A percentile compares a stretch with the other conserved stretches of the same genome.
phyloP scores from a whole-genome alignment of 192 early-diverging fungal genomes.

The Linnemannia zychae region DNA sequence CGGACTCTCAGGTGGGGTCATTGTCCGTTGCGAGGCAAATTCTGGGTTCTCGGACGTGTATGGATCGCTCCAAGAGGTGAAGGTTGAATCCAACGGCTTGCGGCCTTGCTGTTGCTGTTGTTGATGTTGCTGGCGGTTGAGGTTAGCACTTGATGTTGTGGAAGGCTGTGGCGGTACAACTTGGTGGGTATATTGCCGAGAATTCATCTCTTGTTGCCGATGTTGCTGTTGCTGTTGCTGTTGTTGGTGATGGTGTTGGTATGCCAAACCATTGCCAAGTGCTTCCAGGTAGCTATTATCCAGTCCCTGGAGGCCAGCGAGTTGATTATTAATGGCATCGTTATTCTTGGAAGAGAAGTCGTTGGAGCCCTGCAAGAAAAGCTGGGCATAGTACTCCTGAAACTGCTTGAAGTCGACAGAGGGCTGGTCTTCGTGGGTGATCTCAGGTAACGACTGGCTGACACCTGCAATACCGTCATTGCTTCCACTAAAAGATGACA shows the following conservation, averaged over 20 bases:
- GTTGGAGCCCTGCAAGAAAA: neutral
- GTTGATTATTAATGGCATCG: neutral
- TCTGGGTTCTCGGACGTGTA: neutral
- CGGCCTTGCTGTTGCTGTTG: neutral
- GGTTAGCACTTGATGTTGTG: neutral
- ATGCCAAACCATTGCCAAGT: neutral
- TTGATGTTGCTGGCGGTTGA: neutral
- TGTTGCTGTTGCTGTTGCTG: slow-evolving; percentile 9
- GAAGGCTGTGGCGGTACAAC: neutral
- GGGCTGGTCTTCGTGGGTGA: neutral
- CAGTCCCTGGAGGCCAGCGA: neutral
- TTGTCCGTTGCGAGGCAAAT: neutral
- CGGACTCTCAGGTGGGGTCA: neutral
- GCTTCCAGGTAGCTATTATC: neutral
- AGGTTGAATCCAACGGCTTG: neutral
- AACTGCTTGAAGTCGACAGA: neutral
- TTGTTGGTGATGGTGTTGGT: slow-evolving; percentile 22
- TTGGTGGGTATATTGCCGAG: neutral
- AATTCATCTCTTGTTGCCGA: neutral
- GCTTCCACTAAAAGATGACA: neutral
- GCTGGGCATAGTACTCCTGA: neutral
- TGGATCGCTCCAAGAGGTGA: neutral
- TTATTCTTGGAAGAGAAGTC: neutral
- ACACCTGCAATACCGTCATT: neutral
- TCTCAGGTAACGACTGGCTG: neutral